Conservation (phyloP, 2,329 filamentous ascomycete species). For the Exophiala sp. region DNA sequence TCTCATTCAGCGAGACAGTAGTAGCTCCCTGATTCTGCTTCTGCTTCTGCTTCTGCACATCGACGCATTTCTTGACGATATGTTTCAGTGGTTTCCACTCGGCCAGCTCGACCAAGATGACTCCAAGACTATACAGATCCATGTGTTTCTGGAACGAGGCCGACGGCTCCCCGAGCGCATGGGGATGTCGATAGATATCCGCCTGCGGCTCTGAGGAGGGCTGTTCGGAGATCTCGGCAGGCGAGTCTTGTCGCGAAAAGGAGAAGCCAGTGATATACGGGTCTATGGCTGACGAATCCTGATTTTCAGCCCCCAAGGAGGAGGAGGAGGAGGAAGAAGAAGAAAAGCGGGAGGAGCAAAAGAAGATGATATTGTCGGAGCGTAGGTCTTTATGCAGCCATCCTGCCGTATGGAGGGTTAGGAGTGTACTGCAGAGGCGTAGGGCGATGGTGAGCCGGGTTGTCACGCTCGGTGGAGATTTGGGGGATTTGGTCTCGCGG, state of each 20-base stretch:
- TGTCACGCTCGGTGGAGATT: conserved; percentile 1
- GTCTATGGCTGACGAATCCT: conserved; percentile 33
- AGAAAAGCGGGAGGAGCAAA: too few relatives aligned
- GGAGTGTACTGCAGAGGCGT: conserved; percentile 25
- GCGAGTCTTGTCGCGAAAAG: conserved; percentile 19
- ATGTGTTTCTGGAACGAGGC: conserved; percentile 20
- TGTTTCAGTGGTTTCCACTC: conserved; percentile 13
- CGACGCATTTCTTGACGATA: conserved; percentile 5
- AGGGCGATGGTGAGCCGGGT: conserved; percentile 22
- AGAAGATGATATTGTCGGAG: conserved; percentile 31
- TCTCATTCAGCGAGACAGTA: not conserved
- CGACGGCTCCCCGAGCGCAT: conserved; percentile 6
- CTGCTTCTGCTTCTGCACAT: not conserved
- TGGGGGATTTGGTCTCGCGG: conserved; percentile 1
- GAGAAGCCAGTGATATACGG: conserved; percentile 46
- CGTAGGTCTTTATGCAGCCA: conserved; percentile 33
- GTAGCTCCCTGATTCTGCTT: not conserved
- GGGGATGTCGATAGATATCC: conserved; percentile 26
- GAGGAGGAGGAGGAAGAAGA: too few relatives aligned
- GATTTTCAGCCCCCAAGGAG: too few relatives aligned
- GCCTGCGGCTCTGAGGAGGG: conserved; percentile 3
- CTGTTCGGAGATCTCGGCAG: conserved; percentile 23
- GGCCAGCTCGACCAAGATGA: conserved; percentile 25
- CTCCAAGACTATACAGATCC: conserved; percentile 26
- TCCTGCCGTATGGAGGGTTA: conserved; percentile 32